Conservation (phyloP, 176 grass and related monocot genomes). For the Triticum timopheevii region DNA sequence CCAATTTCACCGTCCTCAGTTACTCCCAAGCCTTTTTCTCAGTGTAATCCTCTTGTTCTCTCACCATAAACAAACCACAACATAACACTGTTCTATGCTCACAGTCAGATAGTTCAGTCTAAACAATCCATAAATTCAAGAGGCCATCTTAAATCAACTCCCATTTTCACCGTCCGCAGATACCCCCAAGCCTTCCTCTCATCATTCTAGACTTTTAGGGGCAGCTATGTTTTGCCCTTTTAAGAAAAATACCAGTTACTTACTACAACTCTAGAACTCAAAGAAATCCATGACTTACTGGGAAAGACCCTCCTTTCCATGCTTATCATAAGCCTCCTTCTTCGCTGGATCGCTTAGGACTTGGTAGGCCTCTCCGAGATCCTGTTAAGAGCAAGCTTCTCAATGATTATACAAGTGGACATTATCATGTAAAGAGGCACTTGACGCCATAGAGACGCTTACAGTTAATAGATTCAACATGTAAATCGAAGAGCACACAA, state of each 20-base stretch:
- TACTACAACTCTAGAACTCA: background rate
- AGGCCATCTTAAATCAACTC: no score
- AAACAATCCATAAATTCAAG: background rate
- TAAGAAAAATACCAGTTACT: background rate
- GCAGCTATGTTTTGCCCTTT: background rate
- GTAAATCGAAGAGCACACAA: background rate
- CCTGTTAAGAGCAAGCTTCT: slow-evolving; percentile 45
- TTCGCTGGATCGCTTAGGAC: slow-evolving; percentile 83
- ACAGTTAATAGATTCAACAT: background rate
- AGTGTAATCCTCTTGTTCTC: background rate
- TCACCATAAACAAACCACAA: no score
- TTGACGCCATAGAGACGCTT: background rate
- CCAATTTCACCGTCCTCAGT: background rate
- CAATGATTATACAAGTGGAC: background rate
- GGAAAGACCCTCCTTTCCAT: slow-evolving; percentile 86
- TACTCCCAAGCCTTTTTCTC: background rate
- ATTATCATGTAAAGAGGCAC: background rate
- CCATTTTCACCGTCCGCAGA: no score
- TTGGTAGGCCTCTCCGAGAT: slow-evolving; percentile 96
- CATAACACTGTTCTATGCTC: background rate
- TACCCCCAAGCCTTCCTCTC: no score
- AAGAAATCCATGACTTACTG: slow-evolving; percentile 52
- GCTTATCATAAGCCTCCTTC: slow-evolving; percentile 83
- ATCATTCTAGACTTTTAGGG: background rate
- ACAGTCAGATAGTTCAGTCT: background rate